Evolutionary conservation across 176 grass and related monocot genomes (phyloP), one percentile per base, ranked within the genome.

Genomic region (Eragrostis curvula): DNA sequence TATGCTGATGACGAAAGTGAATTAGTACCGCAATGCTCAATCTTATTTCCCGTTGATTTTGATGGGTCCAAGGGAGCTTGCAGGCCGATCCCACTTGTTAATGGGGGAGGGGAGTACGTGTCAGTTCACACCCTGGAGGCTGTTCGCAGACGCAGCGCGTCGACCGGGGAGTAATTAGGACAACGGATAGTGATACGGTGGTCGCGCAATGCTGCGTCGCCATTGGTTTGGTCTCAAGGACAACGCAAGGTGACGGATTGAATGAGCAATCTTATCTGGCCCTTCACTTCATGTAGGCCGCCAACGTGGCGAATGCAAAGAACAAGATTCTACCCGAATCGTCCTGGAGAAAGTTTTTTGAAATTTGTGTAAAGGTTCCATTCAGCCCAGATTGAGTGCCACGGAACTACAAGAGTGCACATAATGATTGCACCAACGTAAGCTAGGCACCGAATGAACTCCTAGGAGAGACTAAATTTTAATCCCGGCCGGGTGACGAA

Each of bases 131-230:
- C 59, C 45, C 5, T 68, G 72, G 52, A 43, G 20, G 29, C 46
- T 51, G 44, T 13, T 29, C 36, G 8, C 27, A 40, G 40, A 59
- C 13, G 73, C 8, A 25, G 14, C n/a, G 66, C 8, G 15, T 50
- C 49, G 81, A 80, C 62, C 61, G 27, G 6, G 63, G 18, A 81
- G 87, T 89, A 75, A 89, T 24, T 68, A 18, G 52, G 9, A 21
- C 0, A 85, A 89, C 87, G 81, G 76, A 68, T 70, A 89, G 70
- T 40, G 87, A 49, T 64, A 36, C 49, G 36, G 12, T 7, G 53
- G 56, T 75, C 62, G 62, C 61, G 77, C 7, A 17, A 18, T 17
- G 57, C 10, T 27, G 23, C 10, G 23, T 60, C 23, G 57, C 23
- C 57, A 27, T 60, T 60, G 57, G 23, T 60, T 58, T 9, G 23